A percentile compares a stretch with the other conserved stretches of the same genome.
Evolutionary conservation across 139 green algal genomes (phyloP).

Genomic region (Pseudopediastrum boryanum): DNA sequence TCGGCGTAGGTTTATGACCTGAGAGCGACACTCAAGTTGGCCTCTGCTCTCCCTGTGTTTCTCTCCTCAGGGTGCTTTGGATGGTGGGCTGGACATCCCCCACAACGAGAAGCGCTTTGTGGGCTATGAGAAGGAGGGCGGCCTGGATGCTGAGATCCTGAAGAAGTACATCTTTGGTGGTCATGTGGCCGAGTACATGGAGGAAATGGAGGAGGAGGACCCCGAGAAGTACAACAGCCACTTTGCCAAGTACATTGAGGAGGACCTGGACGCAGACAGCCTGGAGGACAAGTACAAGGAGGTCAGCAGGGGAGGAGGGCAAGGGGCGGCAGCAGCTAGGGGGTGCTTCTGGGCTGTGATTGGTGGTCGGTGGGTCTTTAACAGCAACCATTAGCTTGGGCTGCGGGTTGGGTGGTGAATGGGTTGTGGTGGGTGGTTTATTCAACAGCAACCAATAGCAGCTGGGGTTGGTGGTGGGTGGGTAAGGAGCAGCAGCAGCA

Average conservation of each 20-base stretch:
- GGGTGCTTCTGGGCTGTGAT: no score
- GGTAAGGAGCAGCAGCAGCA: no score
- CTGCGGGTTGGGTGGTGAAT: no score
- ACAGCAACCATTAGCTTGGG: no score
- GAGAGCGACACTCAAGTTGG: not conserved
- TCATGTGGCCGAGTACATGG: slow-evolving; percentile 99
- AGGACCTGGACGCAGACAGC: slow-evolving; percentile 83
- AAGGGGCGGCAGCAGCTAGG: not conserved
- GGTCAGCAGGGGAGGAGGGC: slow-evolving; percentile 42
- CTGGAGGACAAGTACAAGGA: slow-evolving; percentile 92
- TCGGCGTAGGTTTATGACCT: no score
- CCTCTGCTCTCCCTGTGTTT: not conserved
- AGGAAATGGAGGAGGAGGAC: slow-evolving; percentile 95
- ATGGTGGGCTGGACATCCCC: slow-evolving; percentile 97
- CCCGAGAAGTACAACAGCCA: slow-evolving; percentile 95
- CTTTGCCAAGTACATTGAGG: slow-evolving; percentile 88
- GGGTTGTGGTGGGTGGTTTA: no score
- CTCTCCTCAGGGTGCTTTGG: slow-evolving; percentile 83
- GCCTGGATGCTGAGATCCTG: slow-evolving; percentile 88
- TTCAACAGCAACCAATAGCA: no score
- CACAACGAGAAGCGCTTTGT: slow-evolving; percentile 99
- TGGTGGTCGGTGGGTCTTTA: no score
- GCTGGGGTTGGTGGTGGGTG: no score
- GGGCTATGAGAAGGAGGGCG: slow-evolving; percentile 89
- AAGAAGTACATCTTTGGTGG: slow-evolving; percentile 94